Percentiles rank a stretch among this genome's conserved stretches.
These are phyloP conservation scores for Aspergillus carlsbadensis DNA, from an alignment of 495 filamentous ascomycete species.

Conservation along the genomic window DNA sequence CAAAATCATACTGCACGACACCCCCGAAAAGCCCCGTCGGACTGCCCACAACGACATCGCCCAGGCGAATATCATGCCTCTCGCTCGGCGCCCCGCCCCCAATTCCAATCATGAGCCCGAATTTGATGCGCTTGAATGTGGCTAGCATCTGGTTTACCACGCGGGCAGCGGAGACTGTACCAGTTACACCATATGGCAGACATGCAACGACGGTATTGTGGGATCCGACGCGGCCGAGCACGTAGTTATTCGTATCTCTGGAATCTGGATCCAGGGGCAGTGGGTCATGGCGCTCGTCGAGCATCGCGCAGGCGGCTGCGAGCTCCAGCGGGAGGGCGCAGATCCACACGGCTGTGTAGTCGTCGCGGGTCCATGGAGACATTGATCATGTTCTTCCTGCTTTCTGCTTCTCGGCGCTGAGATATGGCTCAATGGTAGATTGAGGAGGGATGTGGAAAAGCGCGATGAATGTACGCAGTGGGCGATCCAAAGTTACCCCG, in stretches of 20 bases:
- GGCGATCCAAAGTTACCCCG: too few relatives aligned
- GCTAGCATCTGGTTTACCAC: constrained; percentile 23
- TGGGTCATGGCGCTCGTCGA: constrained; percentile 27
- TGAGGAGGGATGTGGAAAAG: too few relatives aligned
- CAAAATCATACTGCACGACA: constrained; percentile 39
- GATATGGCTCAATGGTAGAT: too few relatives aligned
- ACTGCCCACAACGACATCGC: constrained; percentile 37
- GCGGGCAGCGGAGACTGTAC: constrained; percentile 27
- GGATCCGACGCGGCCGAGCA: constrained; percentile 24
- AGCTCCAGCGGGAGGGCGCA: constrained; percentile 31
- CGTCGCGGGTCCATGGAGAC: neutral
- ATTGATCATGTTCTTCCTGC: too few relatives aligned
- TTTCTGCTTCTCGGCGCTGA: too few relatives aligned
- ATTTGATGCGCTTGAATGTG: constrained; percentile 24
- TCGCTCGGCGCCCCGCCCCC: constrained; percentile 31
- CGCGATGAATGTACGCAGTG: too few relatives aligned
- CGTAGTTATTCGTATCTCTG: constrained; percentile 30
- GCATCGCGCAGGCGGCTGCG: constrained; percentile 25
- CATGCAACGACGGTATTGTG: constrained; percentile 39
- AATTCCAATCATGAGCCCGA: constrained; percentile 36
- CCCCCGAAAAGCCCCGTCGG: constrained; percentile 21
- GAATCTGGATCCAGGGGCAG: constrained; percentile 9
- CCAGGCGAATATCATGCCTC: constrained; percentile 29
- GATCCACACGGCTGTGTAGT: constrained; percentile 35
- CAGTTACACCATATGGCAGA: constrained; percentile 24